Base-by-base conservation (phyloP, 768 basidiomycete species). In the Dioszegia hungarica region DNA sequence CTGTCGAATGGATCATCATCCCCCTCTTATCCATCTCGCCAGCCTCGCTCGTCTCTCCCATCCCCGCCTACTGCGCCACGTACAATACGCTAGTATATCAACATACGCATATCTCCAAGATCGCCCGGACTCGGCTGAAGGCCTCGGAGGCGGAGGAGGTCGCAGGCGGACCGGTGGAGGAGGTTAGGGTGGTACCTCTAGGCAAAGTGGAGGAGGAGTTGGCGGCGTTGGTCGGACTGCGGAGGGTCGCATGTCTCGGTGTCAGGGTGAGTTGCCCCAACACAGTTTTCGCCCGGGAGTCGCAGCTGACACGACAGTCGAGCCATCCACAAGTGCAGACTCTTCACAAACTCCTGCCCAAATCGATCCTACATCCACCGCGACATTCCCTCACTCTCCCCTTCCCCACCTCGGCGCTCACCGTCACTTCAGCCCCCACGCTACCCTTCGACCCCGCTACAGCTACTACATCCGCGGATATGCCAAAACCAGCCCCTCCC, bases 61-160 rank as follows among this genome's bases (percentile, higher is more conserved):
- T 75, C n/a, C 72, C 69, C 19, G 58, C 55, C 17, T 75, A 75
- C 40, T 68, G 66, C 44, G 66, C 69, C 5, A 74, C 68, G 1
- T 72, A 66, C 57, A 75, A 75, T 48, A 58, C 70, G n/a, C 48
- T 74, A 14, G 63, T 73, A 8, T 64, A 70, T 38, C 70, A 75
- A 36, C 66, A 62, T 45, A 43, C 38, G 1, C 64, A 73, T 36
- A 41, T 71, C 15, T 29, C 51, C 43, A 63, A 63, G 27, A 49
- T 63, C 0, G 50, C 45, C 19, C 51, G 54, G 24, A 62, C 56
- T 0, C 54, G 67, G 12, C 17, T 63, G 20, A 41, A 57, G 17
- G 19, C 24, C 2, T 14, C 5, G 17, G n/a, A 48, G n/a, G 28
- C 38, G 40, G 62, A 60, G 6, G 48, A 61, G 2, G 24, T 71